Percentiles rank a stretch among this genome's conserved stretches.
Conservation (phyloP, 768 basidiomycete genomes). For the Mycena rebaudengoi region DNA sequence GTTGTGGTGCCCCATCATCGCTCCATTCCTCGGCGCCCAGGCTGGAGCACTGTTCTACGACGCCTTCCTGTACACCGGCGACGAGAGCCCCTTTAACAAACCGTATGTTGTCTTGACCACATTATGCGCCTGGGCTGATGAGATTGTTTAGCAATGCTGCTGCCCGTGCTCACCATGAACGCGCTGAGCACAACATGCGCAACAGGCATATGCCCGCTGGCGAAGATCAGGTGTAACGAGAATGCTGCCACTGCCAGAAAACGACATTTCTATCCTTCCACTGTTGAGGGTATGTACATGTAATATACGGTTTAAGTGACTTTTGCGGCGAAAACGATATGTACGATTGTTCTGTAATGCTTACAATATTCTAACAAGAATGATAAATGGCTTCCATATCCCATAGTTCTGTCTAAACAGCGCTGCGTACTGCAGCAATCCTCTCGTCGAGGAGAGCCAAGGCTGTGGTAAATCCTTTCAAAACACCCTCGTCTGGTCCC, state of each 20-base stretch:
- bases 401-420: too few relatives aligned
- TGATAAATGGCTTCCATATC: too few relatives aligned
- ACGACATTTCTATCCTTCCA: not conserved
- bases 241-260: not conserved
- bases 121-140: too few relatives aligned
- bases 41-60: slow-evolving; percentile 67
- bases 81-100: slow-evolving; percentile 61
- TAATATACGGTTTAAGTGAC: too few relatives aligned
- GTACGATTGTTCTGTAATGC: too few relatives aligned
- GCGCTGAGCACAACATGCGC: slow-evolving; percentile 6
- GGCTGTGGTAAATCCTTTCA: slow-evolving; percentile 77
- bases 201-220: slow-evolving; percentile 20
- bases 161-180: slow-evolving; percentile 17
- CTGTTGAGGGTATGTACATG: not conserved
- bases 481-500: slow-evolving; percentile 83
- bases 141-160: slow-evolving; percentile 14
- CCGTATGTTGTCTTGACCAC: slow-evolving; percentile 49
- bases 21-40: slow-evolving; percentile 66
- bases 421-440: slow-evolving; percentile 49
- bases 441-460: slow-evolving; percentile 67
- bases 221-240: slow-evolving; percentile 13
- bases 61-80: slow-evolving; percentile 60
- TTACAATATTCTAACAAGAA: too few relatives aligned
- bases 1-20: slow-evolving; percentile 72
- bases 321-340: too few relatives aligned